These are phyloP conservation scores for Annona cherimola DNA, from an alignment of 164 flowering plant species.

Conservation along the genomic window DNA sequence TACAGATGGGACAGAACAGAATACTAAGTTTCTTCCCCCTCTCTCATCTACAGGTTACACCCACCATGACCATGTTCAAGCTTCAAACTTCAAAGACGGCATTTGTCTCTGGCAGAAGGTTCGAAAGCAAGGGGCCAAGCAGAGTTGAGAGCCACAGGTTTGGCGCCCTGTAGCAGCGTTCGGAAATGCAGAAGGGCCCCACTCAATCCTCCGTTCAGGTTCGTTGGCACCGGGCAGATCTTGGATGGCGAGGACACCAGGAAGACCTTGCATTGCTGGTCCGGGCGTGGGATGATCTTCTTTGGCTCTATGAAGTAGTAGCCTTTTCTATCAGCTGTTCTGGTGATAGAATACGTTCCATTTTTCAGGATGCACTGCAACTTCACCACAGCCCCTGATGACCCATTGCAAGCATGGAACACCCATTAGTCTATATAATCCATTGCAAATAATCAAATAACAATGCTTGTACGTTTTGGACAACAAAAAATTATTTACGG, in stretches of 20 bases:
- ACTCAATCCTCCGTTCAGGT: constrained; percentile 4
- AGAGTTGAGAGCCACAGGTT: constrained; percentile 25
- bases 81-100: constrained; percentile 1
- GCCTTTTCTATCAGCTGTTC: constrained; percentile 64
- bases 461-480: too few relatives aligned
- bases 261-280: constrained; percentile 49
- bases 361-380: constrained; percentile 57
- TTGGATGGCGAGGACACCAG: constrained; percentile 1
- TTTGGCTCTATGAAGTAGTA: constrained; percentile 48
- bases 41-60: background rate
- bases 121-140: constrained; percentile 64
- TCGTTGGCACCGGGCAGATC: constrained; percentile 4
- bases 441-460: too few relatives aligned
- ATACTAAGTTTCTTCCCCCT: too few relatives aligned
- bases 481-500: too few relatives aligned
- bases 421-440: background rate
- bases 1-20: too few relatives aligned
- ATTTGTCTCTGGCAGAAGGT: constrained; percentile 2
- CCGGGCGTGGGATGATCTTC: constrained; percentile 39
- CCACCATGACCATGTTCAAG: too few relatives aligned
- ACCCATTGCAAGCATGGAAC: background rate
- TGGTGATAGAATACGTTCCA: constrained; percentile 12
- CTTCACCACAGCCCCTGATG: constrained; percentile 53
- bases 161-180: constrained; percentile 7
- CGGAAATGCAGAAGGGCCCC: constrained; percentile 23